Base-by-base conservation (phyloP, 768 basidiomycete species). In the Tulasnella sp. region DNA sequence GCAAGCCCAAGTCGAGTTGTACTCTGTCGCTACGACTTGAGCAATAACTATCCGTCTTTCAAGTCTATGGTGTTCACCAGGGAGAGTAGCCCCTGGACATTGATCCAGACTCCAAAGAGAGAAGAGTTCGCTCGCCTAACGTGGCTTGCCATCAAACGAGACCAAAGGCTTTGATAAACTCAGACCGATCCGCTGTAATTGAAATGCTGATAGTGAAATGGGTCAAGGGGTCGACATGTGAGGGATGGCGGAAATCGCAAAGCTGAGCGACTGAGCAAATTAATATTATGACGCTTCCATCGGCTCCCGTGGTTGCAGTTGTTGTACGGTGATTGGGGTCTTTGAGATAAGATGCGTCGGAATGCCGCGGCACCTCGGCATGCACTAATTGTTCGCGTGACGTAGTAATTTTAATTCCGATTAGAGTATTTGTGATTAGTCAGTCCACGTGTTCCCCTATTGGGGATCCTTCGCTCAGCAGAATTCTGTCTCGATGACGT, bases 321-420 rank as follows among this genome's bases (percentile, higher is more conserved):
- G 24, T 31, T 12, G 31, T 69, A 2, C 37, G 64, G 64, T 69
- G 64, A 69, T 69, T 69, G 64, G 64, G 64, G 64, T 69, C 64
- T 69, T 69, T 69, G 64, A 37, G 64, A 69, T 69, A 69, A 69
- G 64, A 69, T 69, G 64, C 11, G 58, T 34, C 64, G 34, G 64
- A 69, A 34, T 69, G 34, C 31, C 64, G 64, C 64, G 64, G 64
- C 64, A 69, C 64, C 64, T 69, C 64, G 31, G 64, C 64, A 69
- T 34, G 5, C 31, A 31, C 64, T 37, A 54, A 54, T 54, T 22
- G 11, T 24, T 54, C 54, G 54, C 54, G 54, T 54, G 54, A 54
- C 54, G n/a, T 54, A 5, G 54, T 1, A 22, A 20, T 50, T 20
- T 18, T 18, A 50, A 50, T 54, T 24, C 24, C 54, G 54, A 54